These are phyloP conservation scores for Hypoxylon trugodes DNA, from an alignment of 495 filamentous ascomycete species.

Conservation along the genomic window DNA sequence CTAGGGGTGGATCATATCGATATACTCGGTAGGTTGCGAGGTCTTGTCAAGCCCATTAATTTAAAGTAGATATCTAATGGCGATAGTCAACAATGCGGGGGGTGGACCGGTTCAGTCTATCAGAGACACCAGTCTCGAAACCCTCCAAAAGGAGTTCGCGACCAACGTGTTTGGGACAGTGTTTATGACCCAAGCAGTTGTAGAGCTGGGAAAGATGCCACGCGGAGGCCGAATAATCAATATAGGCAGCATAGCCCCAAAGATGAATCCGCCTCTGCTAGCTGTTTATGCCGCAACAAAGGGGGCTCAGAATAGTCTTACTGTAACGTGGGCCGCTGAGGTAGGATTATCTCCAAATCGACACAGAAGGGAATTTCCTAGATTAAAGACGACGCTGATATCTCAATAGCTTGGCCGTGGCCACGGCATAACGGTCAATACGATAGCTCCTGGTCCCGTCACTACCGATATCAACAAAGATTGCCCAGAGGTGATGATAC, in stretches of 20 bases:
- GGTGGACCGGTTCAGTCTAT: not conserved
- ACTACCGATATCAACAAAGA: slow-evolving; percentile 38
- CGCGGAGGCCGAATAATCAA: slow-evolving; percentile 56
- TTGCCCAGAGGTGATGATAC: not conserved
- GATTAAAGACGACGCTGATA: not conserved
- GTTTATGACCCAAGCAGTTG: slow-evolving; percentile 50
- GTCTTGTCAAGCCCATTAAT: too few relatives aligned
- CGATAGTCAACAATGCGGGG: slow-evolving; percentile 35
- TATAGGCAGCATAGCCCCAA: slow-evolving; percentile 54
- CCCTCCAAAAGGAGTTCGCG: slow-evolving; percentile 31
- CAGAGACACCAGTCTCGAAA: slow-evolving; percentile 15
- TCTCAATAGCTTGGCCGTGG: slow-evolving; percentile 42
- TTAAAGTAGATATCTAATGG: too few relatives aligned
- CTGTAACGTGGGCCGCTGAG: slow-evolving; percentile 38
- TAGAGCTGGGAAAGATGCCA: slow-evolving; percentile 50
- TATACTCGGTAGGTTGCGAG: slow-evolving; percentile 48
- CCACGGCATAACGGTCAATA: slow-evolving; percentile 52
- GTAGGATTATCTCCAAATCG: slow-evolving; percentile 16
- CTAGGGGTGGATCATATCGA: slow-evolving; percentile 47
- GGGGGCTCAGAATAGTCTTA: slow-evolving; percentile 45
- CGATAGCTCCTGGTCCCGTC: slow-evolving; percentile 47
- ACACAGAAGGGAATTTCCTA: not conserved
- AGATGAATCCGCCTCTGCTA: slow-evolving; percentile 9
- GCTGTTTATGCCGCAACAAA: slow-evolving; percentile 46
- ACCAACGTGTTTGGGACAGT: slow-evolving; percentile 49